These are phyloP conservation scores for Monosporascus sp. DNA, from an alignment of 2,329 filamentous ascomycete species.

Conservation along the genomic window DNA sequence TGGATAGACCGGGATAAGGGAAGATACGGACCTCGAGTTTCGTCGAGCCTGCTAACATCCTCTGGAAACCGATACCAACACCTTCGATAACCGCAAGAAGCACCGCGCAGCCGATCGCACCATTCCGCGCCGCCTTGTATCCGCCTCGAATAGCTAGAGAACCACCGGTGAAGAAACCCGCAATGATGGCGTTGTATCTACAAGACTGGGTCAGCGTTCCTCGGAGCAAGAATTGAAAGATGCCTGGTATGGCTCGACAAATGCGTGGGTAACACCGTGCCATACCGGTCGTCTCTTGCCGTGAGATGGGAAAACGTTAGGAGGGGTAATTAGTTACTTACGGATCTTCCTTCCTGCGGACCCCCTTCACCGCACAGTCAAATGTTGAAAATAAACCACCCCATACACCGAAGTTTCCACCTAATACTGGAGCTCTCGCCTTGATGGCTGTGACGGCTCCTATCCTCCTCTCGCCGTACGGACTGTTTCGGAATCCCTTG, in stretches of 20 bases:
- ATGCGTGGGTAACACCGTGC: too few species aligned
- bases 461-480: conserved; percentile 90
- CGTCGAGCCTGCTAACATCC: conserved; percentile 88
- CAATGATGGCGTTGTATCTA: conserved; percentile 88
- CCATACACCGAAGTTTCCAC: conserved; percentile 98
- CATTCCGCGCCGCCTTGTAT: conserved; percentile 86
- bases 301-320: too few species aligned
- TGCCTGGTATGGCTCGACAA: too few species aligned
- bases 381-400: conserved; percentile 93
- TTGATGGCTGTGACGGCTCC: conserved; percentile 96
- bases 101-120: conserved; percentile 92
- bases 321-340: background rate
- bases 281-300: too few species aligned
- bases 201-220: background rate
- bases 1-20: background rate
- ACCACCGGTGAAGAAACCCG: conserved; percentile 94
- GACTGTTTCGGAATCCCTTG: conserved; percentile 87
- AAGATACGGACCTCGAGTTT: conserved; percentile 63
- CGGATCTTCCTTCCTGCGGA: conserved; percentile 93
- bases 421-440: conserved; percentile 89
- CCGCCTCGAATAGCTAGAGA: conserved; percentile 88
- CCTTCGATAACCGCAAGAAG: conserved; percentile 95
- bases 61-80: conserved; percentile 91
- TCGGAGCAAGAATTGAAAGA: background rate
- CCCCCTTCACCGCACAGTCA: conserved; percentile 93